phyloP scores from a whole-genome alignment of 208 protist species.

The Zelonia costaricensis region DNA sequence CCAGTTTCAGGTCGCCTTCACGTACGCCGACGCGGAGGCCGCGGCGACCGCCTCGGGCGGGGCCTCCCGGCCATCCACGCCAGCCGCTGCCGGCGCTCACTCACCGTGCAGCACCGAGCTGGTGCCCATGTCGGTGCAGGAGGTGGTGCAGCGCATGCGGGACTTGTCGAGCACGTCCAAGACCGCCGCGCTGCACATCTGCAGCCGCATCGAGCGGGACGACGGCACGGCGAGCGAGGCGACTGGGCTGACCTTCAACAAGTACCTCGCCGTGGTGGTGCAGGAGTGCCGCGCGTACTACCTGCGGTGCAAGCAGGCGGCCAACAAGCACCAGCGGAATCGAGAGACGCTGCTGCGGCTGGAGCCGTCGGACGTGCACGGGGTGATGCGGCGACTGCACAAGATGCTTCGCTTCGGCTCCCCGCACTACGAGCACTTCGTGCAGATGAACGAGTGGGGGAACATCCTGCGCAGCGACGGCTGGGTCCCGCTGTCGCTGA shows the following conservation, averaged over 20 bases:
- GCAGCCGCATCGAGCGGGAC: conserved; percentile 17
- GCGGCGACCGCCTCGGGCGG: neutral
- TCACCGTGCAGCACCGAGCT: conserved; percentile 3
- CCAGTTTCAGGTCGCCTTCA: conserved; percentile 12
- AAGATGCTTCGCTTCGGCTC: conserved; percentile 42
- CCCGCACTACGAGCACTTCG: conserved; percentile 26
- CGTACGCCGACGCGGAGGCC: neutral
- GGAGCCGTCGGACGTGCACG: conserved; percentile 6
- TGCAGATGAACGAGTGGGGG: conserved; percentile 7
- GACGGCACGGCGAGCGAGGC: conserved; percentile 6
- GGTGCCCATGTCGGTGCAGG: conserved; percentile 12
- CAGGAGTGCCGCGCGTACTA: conserved; percentile 18
- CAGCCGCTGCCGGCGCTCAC: too few relatives aligned
- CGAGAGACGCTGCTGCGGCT: conserved; percentile 10
- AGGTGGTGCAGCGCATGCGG: conserved; percentile 13
- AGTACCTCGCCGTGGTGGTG: conserved; percentile 22
- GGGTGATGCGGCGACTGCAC: conserved; percentile 33
- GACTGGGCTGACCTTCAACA: conserved; percentile 12
- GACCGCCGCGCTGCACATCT: conserved; percentile 10
- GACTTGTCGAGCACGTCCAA: neutral
- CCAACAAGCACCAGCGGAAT: conserved; percentile 21
- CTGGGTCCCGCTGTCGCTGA: conserved; percentile 48
- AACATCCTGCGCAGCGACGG: conserved; percentile 31
- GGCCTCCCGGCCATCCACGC: neutral
- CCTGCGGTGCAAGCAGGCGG: conserved; percentile 17